These are phyloP conservation scores for Phytopythium mirpurense DNA, from an alignment of 352 stramenopile genomes.

Conservation along the genomic window DNA sequence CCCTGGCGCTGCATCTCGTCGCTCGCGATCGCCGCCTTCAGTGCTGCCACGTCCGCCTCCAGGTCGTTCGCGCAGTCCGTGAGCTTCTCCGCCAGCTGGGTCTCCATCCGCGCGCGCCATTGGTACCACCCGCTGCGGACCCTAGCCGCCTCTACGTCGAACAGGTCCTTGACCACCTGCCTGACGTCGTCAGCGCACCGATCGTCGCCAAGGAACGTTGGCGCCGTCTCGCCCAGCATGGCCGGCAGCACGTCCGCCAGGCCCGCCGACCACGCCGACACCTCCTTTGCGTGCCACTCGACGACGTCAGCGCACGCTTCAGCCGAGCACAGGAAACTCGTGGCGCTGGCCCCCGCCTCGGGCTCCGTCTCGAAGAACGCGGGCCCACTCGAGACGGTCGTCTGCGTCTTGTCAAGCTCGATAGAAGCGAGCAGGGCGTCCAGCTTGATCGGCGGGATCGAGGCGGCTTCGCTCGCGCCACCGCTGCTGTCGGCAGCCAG, in stretches of 20 bases:
- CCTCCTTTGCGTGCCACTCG: constrained; percentile 37
- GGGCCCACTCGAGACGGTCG: constrained; percentile 7
- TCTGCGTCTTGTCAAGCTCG: constrained; percentile 17
- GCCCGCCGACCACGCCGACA: constrained; percentile 38
- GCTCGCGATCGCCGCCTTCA: constrained; percentile 33
- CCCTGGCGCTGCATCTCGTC: constrained; percentile 38
- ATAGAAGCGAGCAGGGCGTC: constrained; percentile 31
- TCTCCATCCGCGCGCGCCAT: constrained; percentile 57
- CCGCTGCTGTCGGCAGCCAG: neutral
- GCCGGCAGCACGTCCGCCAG: constrained; percentile 40
- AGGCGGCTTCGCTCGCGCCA: neutral
- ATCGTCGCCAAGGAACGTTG: constrained; percentile 33
- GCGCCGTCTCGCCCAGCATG: constrained; percentile 39
- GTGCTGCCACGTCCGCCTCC: constrained; percentile 30
- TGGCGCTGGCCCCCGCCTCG: constrained; percentile 5
- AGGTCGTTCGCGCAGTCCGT: constrained; percentile 27
- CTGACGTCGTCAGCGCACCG: constrained; percentile 23
- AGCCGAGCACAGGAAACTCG: constrained; percentile 31
- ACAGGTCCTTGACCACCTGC: constrained; percentile 40
- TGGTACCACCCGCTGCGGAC: constrained; percentile 58
- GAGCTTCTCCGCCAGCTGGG: constrained; percentile 35
- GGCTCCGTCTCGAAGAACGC: constrained; percentile 19
- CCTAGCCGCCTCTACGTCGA: constrained; percentile 34
- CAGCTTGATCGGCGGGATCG: constrained; percentile 25
- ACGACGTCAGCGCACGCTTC: constrained; percentile 39